Base-by-base conservation (phyloP, 371 early-diverging fungal genomes). In the Apophysomyces trapeziformis region DNA sequence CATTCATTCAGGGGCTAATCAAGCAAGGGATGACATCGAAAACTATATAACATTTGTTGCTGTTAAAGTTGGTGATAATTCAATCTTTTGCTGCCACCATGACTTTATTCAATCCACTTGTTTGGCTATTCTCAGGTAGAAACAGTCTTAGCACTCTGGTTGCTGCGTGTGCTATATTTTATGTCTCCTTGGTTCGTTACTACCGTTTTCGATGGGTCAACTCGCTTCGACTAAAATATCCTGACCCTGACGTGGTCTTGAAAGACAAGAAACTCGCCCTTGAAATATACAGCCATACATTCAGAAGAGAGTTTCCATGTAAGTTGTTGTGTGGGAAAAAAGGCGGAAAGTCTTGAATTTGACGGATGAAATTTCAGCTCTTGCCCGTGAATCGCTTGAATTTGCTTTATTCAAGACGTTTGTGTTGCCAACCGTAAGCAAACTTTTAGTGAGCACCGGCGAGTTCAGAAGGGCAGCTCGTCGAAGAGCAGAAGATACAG, bases 401-500 rank as follows among this genome's bases (percentile, higher is more conserved):
- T 75, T 87, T 70, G 80, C 80, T 0, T 47, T 84, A 8, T 79
- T 87, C 66, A 82, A 82, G 45, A 79, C 86, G 32, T 85, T 79
- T 58, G 76, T 71, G 4, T 72, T 80, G 5, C 87, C 86, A 11
- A 71, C 82, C 3, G 77, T 87, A n/a, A 82, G 84, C 68, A 80
- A 79, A 38, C 62, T 85, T 0, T 60, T 86, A 1, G 76, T 70
- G 0, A 71, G 81, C 2, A 84, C 87, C 5, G 66, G 80, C 26
- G 80, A 85, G 58, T 77, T 86, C 26, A 64, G 65, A 7, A 70
- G 65, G 12, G 57, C 64, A 2, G 68, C 75, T 57, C 65, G 72
- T 35, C 72, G 76, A 41, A 79, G 86, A 1, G 72, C 75, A 1
- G 86, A 85, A 38, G 87, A 86, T 36, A 83, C 86, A 1, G 81